These are phyloP conservation scores for Leishmania mexicana DNA, from an alignment of 208 protist genomes.

Conservation along the genomic window DNA sequence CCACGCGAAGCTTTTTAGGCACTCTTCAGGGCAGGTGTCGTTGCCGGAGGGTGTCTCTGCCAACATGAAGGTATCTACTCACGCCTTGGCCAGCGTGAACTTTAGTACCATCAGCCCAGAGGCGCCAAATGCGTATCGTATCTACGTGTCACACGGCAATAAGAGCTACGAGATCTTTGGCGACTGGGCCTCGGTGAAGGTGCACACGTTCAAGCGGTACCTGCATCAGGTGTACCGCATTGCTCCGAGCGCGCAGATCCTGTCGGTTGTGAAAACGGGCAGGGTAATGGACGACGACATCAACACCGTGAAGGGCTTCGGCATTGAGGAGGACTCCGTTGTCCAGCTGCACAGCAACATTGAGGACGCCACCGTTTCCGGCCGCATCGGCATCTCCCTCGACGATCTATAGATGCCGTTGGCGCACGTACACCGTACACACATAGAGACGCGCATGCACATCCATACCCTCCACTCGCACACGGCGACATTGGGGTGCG, in stretches of 20 bases:
- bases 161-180: conserved; percentile 88
- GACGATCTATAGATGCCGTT: conserved; percentile 52
- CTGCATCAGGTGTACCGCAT: conserved; percentile 88
- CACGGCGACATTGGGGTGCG: neutral
- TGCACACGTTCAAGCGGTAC: conserved; percentile 91
- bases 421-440: neutral
- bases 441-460: neutral
- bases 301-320: conserved; percentile 67
- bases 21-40: conserved; percentile 67
- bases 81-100: conserved; percentile 77
- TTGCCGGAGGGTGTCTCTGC: conserved; percentile 46
- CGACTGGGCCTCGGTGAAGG: conserved; percentile 79
- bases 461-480: neutral
- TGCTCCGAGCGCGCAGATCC: conserved; percentile 59
- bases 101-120: conserved; percentile 85
- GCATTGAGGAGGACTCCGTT: conserved; percentile 66
- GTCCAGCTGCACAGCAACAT: conserved; percentile 64
- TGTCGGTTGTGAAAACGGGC: conserved; percentile 48
- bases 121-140: conserved; percentile 78
- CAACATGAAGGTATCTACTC: conserved; percentile 53
- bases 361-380: conserved; percentile 15
- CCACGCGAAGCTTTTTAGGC: conserved; percentile 84
- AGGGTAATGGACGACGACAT: conserved; percentile 84
- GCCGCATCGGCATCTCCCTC: conserved; percentile 43
- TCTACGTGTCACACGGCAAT: conserved; percentile 77